Evolutionary conservation across 2,329 filamentous ascomycete genomes (phyloP), one percentile per base, ranked within the genome.

Genomic region (Dothideomycetes sp.): DNA sequence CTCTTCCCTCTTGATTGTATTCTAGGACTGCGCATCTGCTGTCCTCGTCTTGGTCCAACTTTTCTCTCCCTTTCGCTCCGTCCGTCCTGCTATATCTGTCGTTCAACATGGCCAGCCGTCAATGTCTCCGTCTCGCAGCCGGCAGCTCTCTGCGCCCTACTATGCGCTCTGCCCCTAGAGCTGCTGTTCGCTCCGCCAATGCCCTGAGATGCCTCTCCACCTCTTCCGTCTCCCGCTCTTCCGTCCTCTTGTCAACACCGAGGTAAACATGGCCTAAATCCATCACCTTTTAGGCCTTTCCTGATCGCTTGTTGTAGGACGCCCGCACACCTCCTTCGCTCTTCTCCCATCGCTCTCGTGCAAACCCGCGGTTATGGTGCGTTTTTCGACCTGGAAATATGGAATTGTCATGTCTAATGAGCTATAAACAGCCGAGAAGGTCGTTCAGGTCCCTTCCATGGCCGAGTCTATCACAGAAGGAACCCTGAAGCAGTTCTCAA

Each of bases 401-500:
- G 15, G 5, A 15, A 15, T 22, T 15, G 7, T 2, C 9, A 5
- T 35, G 33, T 43, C 47, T 31, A 49, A 24, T 32, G 13, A 27
- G 33, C 6, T 13, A 19, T 5, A 17, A 29, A 31, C 47, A 64
- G 88, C 88, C 61, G 86, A 94, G 58, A 81, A 77, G 52, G 68
- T 89, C 49, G 79, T 98, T 63, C 89, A 96, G 68, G 91, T 96
- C 51, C 91, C 91, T 23, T 78, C 91, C 61, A 96, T 98, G 91
- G 91, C 91, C 49, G 91, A 98, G 66, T 96, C 91, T 35, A 96
- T 98, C 63, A 93, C 86, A 31, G 91, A 98, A 65, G 91, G 91
- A 47, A 98, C 91, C 16, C 64, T 98, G 57, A 95, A 94, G 69
- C 87, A 94, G 60, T 96, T 88, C 71, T 82, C 78, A 56, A 96